These are phyloP conservation scores for Mycosarcoma maydis DNA, from an alignment of 1,284 basidiomycete genomes.

Conservation along the genomic window DNA sequence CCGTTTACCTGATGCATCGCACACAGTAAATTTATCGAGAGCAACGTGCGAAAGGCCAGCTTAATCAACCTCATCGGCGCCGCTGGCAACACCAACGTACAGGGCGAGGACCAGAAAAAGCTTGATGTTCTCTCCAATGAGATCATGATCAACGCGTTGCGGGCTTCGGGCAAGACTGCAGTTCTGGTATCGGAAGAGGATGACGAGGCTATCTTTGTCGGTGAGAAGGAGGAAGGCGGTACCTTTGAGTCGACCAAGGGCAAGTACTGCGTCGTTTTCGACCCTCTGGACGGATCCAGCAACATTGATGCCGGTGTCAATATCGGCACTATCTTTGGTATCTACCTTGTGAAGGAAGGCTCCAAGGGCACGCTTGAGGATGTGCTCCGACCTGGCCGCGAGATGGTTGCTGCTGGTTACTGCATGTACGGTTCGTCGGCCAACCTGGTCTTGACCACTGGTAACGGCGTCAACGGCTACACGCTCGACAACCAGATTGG, in stretches of 20 bases:
- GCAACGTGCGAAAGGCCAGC: slow-evolving; percentile 94
- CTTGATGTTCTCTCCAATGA: slow-evolving; percentile 97
- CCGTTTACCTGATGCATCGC: no score
- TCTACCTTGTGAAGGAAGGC: slow-evolving; percentile 83
- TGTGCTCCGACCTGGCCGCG: slow-evolving; percentile 89
- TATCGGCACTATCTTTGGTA: slow-evolving; percentile 99
- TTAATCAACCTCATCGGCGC: slow-evolving; percentile 96
- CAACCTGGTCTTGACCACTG: slow-evolving; percentile 94
- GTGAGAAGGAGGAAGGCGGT: slow-evolving; percentile 69
- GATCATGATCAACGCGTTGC: slow-evolving; percentile 94
- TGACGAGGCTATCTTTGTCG: slow-evolving; percentile 88
- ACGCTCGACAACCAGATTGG: slow-evolving; percentile 87
- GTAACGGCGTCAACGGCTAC: slow-evolving; percentile 96
- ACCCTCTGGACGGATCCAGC: slow-evolving; percentile 95
- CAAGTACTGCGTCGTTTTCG: slow-evolving; percentile 91
- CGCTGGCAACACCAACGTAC: slow-evolving; percentile 94
- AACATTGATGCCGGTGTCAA: slow-evolving; percentile 99
- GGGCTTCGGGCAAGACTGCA: slow-evolving; percentile 91
- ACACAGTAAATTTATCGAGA: slow-evolving; percentile 84
- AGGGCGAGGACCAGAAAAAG: slow-evolving; percentile 99
- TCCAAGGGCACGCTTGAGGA: slow-evolving; percentile 83
- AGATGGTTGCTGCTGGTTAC: slow-evolving; percentile 95
- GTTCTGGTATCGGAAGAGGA: slow-evolving; percentile 97
- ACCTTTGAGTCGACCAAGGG: no score
- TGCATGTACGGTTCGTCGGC: slow-evolving; percentile 93